A percentile compares a stretch with the other conserved stretches of the same genome.
Conservation (phyloP, 2,329 filamentous ascomycete genomes). For the Elsinoe australis region DNA sequence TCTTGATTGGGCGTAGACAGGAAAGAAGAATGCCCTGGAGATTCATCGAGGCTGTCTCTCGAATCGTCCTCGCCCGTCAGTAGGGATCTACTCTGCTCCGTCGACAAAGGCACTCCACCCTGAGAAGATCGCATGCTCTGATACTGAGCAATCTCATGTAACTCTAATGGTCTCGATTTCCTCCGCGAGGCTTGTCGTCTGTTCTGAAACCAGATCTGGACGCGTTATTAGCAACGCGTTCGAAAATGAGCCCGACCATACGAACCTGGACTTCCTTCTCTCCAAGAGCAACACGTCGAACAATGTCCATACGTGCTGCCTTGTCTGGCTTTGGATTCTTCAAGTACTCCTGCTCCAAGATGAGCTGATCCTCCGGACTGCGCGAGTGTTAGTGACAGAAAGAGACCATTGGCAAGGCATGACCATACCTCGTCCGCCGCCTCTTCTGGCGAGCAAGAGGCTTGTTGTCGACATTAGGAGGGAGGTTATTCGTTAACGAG, state of each 20-base stretch:
- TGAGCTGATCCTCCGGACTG: constrained; percentile 79
- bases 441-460: constrained; percentile 53
- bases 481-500: constrained; percentile 48
- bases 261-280: constrained; percentile 95
- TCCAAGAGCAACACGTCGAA: constrained; percentile 75
- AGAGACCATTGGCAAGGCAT: too few relatives aligned
- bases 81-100: constrained; percentile 1
- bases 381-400: constrained; percentile 2
- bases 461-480: constrained; percentile 53
- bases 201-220: constrained; percentile 95
- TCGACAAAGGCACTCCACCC: constrained; percentile 2
- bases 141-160: constrained; percentile 58
- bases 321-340: constrained; percentile 89
- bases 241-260: constrained; percentile 17
- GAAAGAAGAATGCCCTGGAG: background rate
- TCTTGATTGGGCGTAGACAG: constrained; percentile 13
- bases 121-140: constrained; percentile 25
- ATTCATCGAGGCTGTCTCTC: constrained; percentile 2
- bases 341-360: constrained; percentile 78
- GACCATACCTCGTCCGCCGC: constrained; percentile 56
- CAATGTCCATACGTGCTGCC: constrained; percentile 72
- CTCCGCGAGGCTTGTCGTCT: constrained; percentile 85
- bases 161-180: constrained; percentile 74
- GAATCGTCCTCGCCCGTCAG: constrained; percentile 2
- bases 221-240: constrained; percentile 16